These are phyloP conservation scores for Moniliophthora roreri DNA, from an alignment of 1,284 basidiomycete species.

Conservation along the genomic window DNA sequence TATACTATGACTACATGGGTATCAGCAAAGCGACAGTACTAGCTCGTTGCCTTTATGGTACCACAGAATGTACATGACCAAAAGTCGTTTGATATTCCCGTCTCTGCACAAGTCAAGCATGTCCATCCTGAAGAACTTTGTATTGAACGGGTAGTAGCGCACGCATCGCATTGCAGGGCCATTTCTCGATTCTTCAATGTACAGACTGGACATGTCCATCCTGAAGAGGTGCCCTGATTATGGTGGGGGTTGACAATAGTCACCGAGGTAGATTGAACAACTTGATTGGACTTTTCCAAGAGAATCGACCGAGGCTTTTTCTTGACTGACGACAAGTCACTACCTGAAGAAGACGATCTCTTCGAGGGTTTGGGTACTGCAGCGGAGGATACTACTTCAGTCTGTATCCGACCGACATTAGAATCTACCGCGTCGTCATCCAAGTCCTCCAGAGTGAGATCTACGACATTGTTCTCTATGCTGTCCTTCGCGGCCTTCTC, in stretches of 20 bases:
- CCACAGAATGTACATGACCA: slow-evolving; percentile 81
- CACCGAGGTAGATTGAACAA: too few species aligned
- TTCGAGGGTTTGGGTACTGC: not conserved
- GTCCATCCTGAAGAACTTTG: slow-evolving; percentile 53
- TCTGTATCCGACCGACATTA: too few species aligned
- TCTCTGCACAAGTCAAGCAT: slow-evolving; percentile 67
- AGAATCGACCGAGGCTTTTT: not conserved
- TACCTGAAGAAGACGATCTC: not conserved
- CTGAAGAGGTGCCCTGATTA: slow-evolving; percentile 13
- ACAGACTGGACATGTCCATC: slow-evolving; percentile 73
- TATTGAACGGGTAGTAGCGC: slow-evolving; percentile 49
- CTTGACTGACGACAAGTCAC: not conserved
- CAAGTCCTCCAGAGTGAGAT: slow-evolving; percentile 50
- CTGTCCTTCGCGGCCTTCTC: slow-evolving; percentile 69
- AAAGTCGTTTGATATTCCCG: slow-evolving; percentile 58
- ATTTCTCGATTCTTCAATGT: slow-evolving; percentile 64
- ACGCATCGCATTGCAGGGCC: slow-evolving; percentile 62
- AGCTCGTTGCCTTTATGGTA: slow-evolving; percentile 54
- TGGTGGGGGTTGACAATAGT: slow-evolving; percentile 7
- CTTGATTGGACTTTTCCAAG: not conserved
- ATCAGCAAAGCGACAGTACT: slow-evolving; percentile 3
- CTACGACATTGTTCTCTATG: slow-evolving; percentile 59
- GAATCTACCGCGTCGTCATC: slow-evolving; percentile 25
- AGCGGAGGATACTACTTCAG: slow-evolving; percentile 21
- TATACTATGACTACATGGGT: too few species aligned